Base-by-base conservation (phyloP, 2,329 filamentous ascomycete species). In the Sclerotinia nivalis region DNA sequence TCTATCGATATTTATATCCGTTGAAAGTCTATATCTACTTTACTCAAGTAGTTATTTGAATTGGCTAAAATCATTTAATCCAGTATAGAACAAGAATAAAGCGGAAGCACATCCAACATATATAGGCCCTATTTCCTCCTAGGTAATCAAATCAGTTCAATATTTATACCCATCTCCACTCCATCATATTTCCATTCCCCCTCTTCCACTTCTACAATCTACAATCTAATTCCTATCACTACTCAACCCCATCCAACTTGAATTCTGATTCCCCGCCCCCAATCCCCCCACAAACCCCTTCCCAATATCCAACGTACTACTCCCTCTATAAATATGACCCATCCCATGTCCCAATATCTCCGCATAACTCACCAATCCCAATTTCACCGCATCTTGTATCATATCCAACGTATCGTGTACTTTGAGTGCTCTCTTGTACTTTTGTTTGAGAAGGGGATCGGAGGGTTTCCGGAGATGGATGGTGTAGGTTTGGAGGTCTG, bases 381-480 rank as follows among this genome's bases (percentile, higher is more conserved):
- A 47, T 49, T 70, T 68, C 31, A 70, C 45, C 3, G 71, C 71
- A 47, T 72, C 69, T n/a, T 72, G 71, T 60, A 72, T 69, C 69
- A 72, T 66, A 67, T 72, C 65, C 43, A 72, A 55, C 13, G 69
- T 69, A 52, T 72, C 71, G 43, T 72, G 69, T 50, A 70, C 69
- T 54, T 70, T 72, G 55, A 72, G 58, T 20, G 71, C 69, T 8
- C 45, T 69, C 56, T 69, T 72, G 66, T 70, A 69, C 43, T 58
- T 69, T 47, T 31, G 37, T 66, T 72, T 72, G 2, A 70, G 28
- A 18, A 70, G 31, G 25, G 65, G 25, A 56, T 72, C 71, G 34
- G 61, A 49, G 12, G 50, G 65, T 56, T 72, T 72, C 18, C 66
- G 69, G n/a, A 72, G 47, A 10, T 69, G 59, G 34, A 70, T 70